Evolutionary conservation across 176 grass and related monocot species (phyloP).

Genomic region (Neostapfia colusana): DNA sequence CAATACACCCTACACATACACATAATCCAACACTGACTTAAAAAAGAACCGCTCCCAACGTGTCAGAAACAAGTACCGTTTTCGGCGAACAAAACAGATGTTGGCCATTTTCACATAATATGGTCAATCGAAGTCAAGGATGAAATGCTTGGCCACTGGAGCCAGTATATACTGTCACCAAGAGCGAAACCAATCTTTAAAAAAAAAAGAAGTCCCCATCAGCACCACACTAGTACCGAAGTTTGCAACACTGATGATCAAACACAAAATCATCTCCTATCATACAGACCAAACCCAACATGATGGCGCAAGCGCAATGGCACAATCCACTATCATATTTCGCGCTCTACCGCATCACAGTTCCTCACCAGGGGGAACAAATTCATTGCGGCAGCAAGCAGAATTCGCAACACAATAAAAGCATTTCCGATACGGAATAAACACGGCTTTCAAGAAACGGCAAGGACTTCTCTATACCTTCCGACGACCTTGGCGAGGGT

Average conservation of each 20-base stretch:
- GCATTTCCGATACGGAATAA: not conserved
- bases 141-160: not conserved
- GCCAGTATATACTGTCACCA: not conserved
- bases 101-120: not conserved
- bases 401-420: not conserved
- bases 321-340: not conserved
- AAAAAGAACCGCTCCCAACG: no score
- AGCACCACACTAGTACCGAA: not conserved
- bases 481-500: conserved; percentile 88
- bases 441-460: not conserved
- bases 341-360: not conserved
- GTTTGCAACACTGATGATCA: not conserved
- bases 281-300: not conserved
- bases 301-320: not conserved
- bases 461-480: conserved; percentile 41
- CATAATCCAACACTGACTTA: no score
- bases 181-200: not conserved
- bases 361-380: not conserved
- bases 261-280: no score
- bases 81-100: no score
- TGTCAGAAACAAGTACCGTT: not conserved
- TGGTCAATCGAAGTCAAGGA: not conserved
- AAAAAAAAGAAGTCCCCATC: not conserved
- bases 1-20: no score
- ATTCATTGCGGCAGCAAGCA: not conserved